phyloP scores from a whole-genome alignment of 768 basidiomycete species.

The Panellus pusillus region DNA sequence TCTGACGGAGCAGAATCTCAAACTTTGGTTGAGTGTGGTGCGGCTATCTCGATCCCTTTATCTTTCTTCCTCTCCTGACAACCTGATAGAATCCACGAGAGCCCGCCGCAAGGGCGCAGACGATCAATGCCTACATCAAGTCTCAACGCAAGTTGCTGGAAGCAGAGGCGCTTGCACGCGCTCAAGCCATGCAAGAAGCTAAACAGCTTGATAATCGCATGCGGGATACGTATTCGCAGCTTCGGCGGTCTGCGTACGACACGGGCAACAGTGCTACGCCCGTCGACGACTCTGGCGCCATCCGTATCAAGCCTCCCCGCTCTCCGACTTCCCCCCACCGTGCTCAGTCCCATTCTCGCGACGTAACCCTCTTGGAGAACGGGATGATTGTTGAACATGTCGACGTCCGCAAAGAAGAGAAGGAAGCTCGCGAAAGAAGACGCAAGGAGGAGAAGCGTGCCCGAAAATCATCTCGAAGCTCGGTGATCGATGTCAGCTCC shows the following conservation, averaged over 20 bases:
- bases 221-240: constrained; percentile 77
- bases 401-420: constrained; percentile 77
- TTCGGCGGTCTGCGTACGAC: constrained; percentile 79
- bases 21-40: constrained; percentile 78
- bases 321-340: constrained; percentile 42
- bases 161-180: constrained; percentile 78
- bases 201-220: constrained; percentile 72
- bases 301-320: constrained; percentile 69
- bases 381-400: constrained; percentile 90
- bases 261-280: constrained; percentile 46
- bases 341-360: constrained; percentile 56
- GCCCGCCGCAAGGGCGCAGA: constrained; percentile 80
- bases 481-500: constrained; percentile 69
- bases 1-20: constrained; percentile 76
- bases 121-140: constrained; percentile 79
- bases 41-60: constrained; percentile 29
- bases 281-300: constrained; percentile 59
- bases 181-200: constrained; percentile 76
- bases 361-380: constrained; percentile 81
- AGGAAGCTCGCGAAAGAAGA: constrained; percentile 68
- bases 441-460: constrained; percentile 71
- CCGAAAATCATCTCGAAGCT: constrained; percentile 73
- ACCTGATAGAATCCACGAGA: constrained; percentile 80
- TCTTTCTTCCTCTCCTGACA: constrained; percentile 12
- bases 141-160: constrained; percentile 79